A percentile compares a stretch with the other conserved stretches of the same genome.
These are phyloP conservation scores for Xylaria sp. DNA, from an alignment of 495 filamentous ascomycete genomes.

Conservation along the genomic window DNA sequence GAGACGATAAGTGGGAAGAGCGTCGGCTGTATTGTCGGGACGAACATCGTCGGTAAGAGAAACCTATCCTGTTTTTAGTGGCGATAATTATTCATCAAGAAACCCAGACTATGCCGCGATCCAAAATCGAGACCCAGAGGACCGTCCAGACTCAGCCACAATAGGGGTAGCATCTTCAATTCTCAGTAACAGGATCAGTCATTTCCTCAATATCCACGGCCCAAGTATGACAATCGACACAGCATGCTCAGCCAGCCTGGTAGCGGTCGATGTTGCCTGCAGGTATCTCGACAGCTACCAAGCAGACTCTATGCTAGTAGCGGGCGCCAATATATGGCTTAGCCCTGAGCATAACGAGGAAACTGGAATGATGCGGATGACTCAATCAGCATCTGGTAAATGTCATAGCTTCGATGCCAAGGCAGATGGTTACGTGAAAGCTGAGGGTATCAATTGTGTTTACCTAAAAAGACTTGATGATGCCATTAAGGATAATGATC, in stretches of 20 bases:
- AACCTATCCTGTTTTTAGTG: background rate
- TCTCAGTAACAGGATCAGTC: constrained; percentile 32
- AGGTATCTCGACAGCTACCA: constrained; percentile 21
- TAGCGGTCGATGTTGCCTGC: constrained; percentile 44
- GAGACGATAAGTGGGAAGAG: constrained; percentile 71
- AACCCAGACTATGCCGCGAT: constrained; percentile 58
- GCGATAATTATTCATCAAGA: background rate
- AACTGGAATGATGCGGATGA: constrained; percentile 18
- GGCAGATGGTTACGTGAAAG: constrained; percentile 55
- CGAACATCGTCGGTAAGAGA: constrained; percentile 65
- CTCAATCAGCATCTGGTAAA: constrained; percentile 37
- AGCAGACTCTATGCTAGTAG: constrained; percentile 23
- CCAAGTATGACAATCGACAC: constrained; percentile 42
- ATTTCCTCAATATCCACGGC: constrained; percentile 30
- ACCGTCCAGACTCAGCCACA: background rate
- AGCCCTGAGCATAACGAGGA: constrained; percentile 23
- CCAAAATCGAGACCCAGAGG: constrained; percentile 25
- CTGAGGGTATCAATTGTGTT: constrained; percentile 52
- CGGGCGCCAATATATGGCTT: constrained; percentile 19
- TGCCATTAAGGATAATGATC: constrained; percentile 54
- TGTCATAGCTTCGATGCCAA: constrained; percentile 52
- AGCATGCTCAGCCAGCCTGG: constrained; percentile 49
- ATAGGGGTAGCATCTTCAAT: constrained; percentile 24
- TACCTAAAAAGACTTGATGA: constrained; percentile 56
- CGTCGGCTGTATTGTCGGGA: constrained; percentile 80